Conservation (phyloP, 2,329 filamentous ascomycete species). For the Claviceps citrina region DNA sequence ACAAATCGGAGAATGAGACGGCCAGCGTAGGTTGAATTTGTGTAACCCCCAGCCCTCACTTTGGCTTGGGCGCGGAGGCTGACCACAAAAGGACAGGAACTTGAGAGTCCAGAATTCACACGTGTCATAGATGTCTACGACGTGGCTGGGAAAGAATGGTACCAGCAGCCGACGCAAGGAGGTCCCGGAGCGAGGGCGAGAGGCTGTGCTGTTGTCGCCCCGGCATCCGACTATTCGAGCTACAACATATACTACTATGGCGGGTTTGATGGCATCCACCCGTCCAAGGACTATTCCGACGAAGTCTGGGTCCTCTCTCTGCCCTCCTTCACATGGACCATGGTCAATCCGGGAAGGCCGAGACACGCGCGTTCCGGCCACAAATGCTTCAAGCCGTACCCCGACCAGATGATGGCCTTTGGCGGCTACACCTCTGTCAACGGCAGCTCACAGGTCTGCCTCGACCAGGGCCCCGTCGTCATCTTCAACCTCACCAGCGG, state of each 20-base stretch:
- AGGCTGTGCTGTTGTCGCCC: conserved; percentile 61
- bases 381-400: conserved; percentile 59
- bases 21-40: conserved; percentile 18
- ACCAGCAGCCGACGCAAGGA: conserved; percentile 48
- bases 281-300: conserved; percentile 30
- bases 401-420: conserved; percentile 65
- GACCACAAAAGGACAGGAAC: conserved; percentile 25
- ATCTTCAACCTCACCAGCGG: conserved; percentile 60
- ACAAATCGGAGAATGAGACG: conserved; percentile 15
- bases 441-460: conserved; percentile 23
- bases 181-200: conserved; percentile 43
- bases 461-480: conserved; percentile 38
- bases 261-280: conserved; percentile 45
- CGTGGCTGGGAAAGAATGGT: conserved; percentile 52
- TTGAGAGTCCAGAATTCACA: conserved; percentile 56
- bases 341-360: conserved; percentile 28
- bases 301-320: conserved; percentile 72
- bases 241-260: conserved; percentile 79
- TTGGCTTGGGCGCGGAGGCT: neutral
- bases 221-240: conserved; percentile 54
- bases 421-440: conserved; percentile 42
- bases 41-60: neutral
- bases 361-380: conserved; percentile 53
- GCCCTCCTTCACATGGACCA: conserved; percentile 67
- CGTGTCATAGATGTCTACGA: conserved; percentile 63